Base-by-base conservation (phyloP, 495 filamentous ascomycete species). In the Aspergillus biplanus region DNA sequence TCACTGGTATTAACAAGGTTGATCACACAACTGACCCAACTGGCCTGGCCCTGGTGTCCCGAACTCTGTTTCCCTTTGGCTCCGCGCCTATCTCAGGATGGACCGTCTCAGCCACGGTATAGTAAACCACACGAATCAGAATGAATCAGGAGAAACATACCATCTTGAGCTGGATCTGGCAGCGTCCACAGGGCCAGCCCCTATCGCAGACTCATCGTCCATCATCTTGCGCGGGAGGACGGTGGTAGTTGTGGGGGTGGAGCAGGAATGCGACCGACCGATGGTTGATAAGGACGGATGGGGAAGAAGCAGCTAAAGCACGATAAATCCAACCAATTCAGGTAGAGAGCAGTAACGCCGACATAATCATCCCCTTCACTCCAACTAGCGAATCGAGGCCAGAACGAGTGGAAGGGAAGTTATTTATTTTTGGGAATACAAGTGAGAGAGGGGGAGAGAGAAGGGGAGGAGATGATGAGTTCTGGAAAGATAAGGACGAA, bases 1-100 rank as follows among this genome's bases (percentile, higher is more conserved):
- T 79, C 67, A 82, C 79, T 98, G 6, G 95, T 99, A 77, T 99
- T 99, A 62, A 98, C 80, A 16, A 99, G 78, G 73, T 98, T 99
- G 80, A 97, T 90, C 66, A 96, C 90, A 69, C 92, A 96, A 78
- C 91, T 96, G 48, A 88, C 68, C 91, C 93, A 97, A 57, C 90
- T 89, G 55, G 96, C 95, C 67, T 92, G 84, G 13, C 95, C 93
- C 6, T 74, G 69, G 21, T 73, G 59, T 9, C 78, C 81, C 12
- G 77, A 69, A 66, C 80, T 79, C 74, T 83, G 84, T 67, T 82
- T 86, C 3, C 80, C 78, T 69, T 79, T 74, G 47, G 62, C 70
- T 58, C 71, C 77, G 65, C 73, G 77, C 65, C 85, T 86, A 61
- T 16, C 34, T 39, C 21, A 63, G 33, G 35, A 6, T 44, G 39